A percentile compares a stretch with the other conserved stretches of the same genome.
phyloP scores from a whole-genome alignment of 139 green algal species.

The Chlorokybus atmophyticus region DNA sequence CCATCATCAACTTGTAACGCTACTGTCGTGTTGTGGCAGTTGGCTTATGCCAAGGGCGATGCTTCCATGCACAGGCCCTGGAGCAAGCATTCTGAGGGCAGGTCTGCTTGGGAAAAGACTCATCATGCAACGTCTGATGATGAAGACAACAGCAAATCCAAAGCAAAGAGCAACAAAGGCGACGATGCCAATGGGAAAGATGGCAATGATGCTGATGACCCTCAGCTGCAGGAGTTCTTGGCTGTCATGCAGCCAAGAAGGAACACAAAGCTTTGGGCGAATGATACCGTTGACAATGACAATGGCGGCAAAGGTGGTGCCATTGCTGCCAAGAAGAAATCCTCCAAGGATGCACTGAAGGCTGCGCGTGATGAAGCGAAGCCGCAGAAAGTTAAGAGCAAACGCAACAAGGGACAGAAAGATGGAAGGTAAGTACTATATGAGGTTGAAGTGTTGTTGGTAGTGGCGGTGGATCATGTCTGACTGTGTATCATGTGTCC shows the following conservation, averaged over 20 bases:
- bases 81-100: slow-evolving; percentile 67
- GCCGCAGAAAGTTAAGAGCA: too few relatives aligned
- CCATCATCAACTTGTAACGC: neutral
- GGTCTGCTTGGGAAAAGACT: slow-evolving; percentile 4
- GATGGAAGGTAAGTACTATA: too few relatives aligned
- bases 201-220: slow-evolving; percentile 32
- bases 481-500: too few relatives aligned
- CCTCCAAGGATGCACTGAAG: too few relatives aligned
- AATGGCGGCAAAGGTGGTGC: neutral
- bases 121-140: neutral
- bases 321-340: slow-evolving; percentile 1
- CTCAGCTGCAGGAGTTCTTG: slow-evolving; percentile 80
- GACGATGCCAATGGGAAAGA: neutral
- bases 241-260: slow-evolving; percentile 66
- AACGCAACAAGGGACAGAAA: too few relatives aligned
- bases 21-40: slow-evolving; percentile 28
- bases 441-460: too few relatives aligned
- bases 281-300: slow-evolving; percentile 43
- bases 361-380: too few relatives aligned
- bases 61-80: slow-evolving; percentile 48
- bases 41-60: slow-evolving; percentile 12
- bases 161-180: neutral
- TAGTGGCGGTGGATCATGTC: too few relatives aligned
- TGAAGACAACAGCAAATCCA: too few relatives aligned
- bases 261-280: slow-evolving; percentile 66